phyloP scores from a whole-genome alignment of 202 grass and related monocot species.

The Bolboschoenoplectus hybrid region DNA sequence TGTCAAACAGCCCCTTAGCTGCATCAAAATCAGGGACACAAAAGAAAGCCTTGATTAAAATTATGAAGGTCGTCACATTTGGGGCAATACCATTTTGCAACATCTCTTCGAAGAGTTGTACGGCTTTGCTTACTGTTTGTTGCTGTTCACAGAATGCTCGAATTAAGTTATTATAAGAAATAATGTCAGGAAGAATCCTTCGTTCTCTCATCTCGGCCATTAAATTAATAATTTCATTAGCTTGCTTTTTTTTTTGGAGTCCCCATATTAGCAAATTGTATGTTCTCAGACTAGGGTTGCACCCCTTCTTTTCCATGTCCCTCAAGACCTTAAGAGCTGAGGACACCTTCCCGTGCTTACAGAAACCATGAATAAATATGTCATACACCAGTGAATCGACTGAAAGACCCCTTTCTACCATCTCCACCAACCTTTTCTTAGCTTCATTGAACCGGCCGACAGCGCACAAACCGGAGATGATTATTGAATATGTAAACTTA shows the following conservation, averaged over 20 bases:
- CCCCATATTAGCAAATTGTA: slow-evolving; percentile 92
- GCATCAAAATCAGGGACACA: slow-evolving; percentile 61
- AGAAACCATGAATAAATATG: slow-evolving; percentile 81
- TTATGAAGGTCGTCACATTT: slow-evolving; percentile 74
- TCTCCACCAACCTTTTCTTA: slow-evolving; percentile 81
- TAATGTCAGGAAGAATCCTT: slow-evolving; percentile 63
- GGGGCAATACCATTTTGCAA: slow-evolving; percentile 76
- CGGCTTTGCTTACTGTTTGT: slow-evolving; percentile 56
- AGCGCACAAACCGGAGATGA: slow-evolving; percentile 77
- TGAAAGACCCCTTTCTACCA: slow-evolving; percentile 72
- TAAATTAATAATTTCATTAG: slow-evolving; percentile 76
- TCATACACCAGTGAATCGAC: slow-evolving; percentile 87
- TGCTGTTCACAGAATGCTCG: slow-evolving; percentile 60
- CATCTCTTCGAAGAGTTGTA: slow-evolving; percentile 91
- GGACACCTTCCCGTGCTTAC: slow-evolving; percentile 75
- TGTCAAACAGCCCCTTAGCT: slow-evolving; percentile 69
- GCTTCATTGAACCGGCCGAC: slow-evolving; percentile 72
- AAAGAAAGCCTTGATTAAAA: slow-evolving; percentile 84
- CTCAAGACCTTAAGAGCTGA: slow-evolving; percentile 83
- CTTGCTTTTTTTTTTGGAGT: slow-evolving; percentile 64
- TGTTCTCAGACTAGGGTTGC: slow-evolving; percentile 76
- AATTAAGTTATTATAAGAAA: slow-evolving; percentile 89
- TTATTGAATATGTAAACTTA: slow-evolving; percentile 79
- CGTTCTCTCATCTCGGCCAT: slow-evolving; percentile 85
- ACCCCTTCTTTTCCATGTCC: slow-evolving; percentile 93